These are phyloP conservation scores for Xeromyces bisporus DNA, from an alignment of 495 filamentous ascomycete genomes.

Conservation along the genomic window DNA sequence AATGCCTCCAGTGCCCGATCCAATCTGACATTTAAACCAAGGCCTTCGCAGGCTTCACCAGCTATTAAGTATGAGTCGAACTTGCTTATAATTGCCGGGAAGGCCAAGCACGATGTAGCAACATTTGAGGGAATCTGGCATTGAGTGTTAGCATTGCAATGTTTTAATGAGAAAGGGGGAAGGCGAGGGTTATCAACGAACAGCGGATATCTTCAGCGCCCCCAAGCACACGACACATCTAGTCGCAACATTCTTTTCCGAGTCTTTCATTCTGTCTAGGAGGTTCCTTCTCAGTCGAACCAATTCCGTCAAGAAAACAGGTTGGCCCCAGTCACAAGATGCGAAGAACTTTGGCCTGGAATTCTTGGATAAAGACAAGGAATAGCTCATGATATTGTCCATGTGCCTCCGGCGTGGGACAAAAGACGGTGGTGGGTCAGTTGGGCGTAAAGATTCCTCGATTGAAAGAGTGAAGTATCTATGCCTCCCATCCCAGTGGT, in stretches of 20 bases:
- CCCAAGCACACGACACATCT: slow-evolving; percentile 38
- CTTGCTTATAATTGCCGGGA: slow-evolving; percentile 72
- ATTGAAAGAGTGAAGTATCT: slow-evolving; percentile 29
- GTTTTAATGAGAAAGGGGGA: not conserved
- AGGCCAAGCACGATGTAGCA: slow-evolving; percentile 48
- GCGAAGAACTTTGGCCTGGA: slow-evolving; percentile 24
- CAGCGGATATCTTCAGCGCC: slow-evolving; percentile 55
- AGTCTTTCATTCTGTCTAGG: slow-evolving; percentile 43
- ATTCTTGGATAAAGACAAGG: slow-evolving; percentile 39
- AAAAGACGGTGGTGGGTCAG: slow-evolving; percentile 35
- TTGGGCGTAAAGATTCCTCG: slow-evolving; percentile 25
- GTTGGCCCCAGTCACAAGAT: slow-evolving; percentile 43
- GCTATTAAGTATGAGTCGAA: slow-evolving; percentile 71
- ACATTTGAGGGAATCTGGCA: slow-evolving; percentile 44
- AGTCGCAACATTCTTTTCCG: slow-evolving; percentile 27
- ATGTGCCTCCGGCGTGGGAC: slow-evolving; percentile 33
- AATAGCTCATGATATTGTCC: slow-evolving; percentile 50
- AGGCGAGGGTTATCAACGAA: slow-evolving; percentile 23
- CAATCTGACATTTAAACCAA: slow-evolving; percentile 43
- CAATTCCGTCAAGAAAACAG: slow-evolving; percentile 59
- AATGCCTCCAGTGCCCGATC: slow-evolving; percentile 72
- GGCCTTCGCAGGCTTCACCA: slow-evolving; percentile 46
- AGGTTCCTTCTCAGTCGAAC: slow-evolving; percentile 66
- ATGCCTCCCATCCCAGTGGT: slow-evolving; percentile 51
- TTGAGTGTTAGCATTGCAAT: slow-evolving; percentile 8